These are phyloP conservation scores for Geotrichum candidum DNA, from an alignment of 1,139 yeast genomes.

Conservation along the genomic window DNA sequence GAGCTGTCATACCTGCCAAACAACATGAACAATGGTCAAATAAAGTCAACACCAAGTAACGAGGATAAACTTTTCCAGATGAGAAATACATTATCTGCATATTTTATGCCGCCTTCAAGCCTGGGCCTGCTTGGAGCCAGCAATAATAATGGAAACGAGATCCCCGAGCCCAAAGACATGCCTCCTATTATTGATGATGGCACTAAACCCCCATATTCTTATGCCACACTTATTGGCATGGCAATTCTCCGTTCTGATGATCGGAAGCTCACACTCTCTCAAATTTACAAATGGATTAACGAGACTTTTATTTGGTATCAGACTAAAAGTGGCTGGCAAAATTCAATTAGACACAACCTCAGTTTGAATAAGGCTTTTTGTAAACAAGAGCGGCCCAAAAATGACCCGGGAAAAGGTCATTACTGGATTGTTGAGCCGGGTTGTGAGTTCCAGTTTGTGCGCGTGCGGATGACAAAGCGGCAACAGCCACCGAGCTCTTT, in stretches of 20 bases:
- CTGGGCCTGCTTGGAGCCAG: neutral
- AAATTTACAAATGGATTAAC: slow-evolving; percentile 88
- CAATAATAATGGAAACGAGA: slow-evolving; percentile 16
- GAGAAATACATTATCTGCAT: neutral
- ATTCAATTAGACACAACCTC: slow-evolving; percentile 78
- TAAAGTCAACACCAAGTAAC: neutral
- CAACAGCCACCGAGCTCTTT: neutral
- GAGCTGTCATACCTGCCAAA: neutral
- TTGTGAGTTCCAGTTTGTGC: slow-evolving; percentile 73
- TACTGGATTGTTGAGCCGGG: slow-evolving; percentile 89
- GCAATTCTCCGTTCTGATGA: slow-evolving; percentile 78
- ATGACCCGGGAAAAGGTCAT: slow-evolving; percentile 83
- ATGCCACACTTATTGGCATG: slow-evolving; percentile 91
- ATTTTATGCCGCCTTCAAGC: neutral
- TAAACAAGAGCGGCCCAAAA: slow-evolving; percentile 89
- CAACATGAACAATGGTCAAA: neutral
- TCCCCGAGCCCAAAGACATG: slow-evolving; percentile 39
- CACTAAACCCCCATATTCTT: slow-evolving; percentile 84
- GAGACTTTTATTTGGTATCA: slow-evolving; percentile 78
- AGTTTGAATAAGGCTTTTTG: slow-evolving; percentile 80
- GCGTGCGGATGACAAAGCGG: slow-evolving; percentile 31
- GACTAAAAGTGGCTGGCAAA: slow-evolving; percentile 94
- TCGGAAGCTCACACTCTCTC: slow-evolving; percentile 76
- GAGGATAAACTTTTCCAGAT: neutral
- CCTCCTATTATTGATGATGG: slow-evolving; percentile 44